phyloP scores from a whole-genome alignment of 164 flowering plant species.

The Vitis cinerea region DNA sequence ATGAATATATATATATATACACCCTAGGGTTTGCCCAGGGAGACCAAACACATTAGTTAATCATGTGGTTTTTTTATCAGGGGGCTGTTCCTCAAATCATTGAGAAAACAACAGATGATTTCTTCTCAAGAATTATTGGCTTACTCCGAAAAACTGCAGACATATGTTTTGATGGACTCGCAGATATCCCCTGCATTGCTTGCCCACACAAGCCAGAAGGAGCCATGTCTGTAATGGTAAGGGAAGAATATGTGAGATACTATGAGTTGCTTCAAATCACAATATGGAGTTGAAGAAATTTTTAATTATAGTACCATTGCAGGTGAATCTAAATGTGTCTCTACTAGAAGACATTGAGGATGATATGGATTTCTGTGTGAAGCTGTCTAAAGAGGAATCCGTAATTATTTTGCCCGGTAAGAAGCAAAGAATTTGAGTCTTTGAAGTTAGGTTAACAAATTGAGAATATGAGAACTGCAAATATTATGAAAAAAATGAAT shows the following conservation, averaged over 20 bases:
- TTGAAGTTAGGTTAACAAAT: too few species aligned
- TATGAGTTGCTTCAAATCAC: not conserved
- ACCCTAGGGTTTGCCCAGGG: too few species aligned
- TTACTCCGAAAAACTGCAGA: slow-evolving; percentile 48
- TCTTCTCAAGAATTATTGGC: slow-evolving; percentile 40
- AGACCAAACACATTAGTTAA: too few species aligned
- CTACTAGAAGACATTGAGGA: slow-evolving; percentile 56
- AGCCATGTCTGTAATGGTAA: slow-evolving; percentile 85
- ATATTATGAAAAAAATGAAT: too few species aligned
- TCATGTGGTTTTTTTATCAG: slow-evolving; percentile 30
- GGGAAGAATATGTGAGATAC: not conserved
- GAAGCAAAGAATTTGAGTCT: not conserved
- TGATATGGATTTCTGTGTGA: slow-evolving; percentile 80
- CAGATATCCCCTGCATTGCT: slow-evolving; percentile 49
- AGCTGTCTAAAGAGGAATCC: slow-evolving; percentile 78
- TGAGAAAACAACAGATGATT: slow-evolving; percentile 52
- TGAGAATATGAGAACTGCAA: too few species aligned
- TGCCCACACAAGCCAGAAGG: slow-evolving; percentile 68
- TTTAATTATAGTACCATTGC: slow-evolving; percentile 3
- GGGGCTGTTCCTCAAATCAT: slow-evolving; percentile 70
- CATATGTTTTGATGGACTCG: slow-evolving; percentile 40
- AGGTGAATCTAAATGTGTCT: slow-evolving; percentile 63
- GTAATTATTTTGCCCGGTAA: slow-evolving; percentile 80
- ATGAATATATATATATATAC: not conserved
- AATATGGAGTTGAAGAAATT: not conserved